phyloP scores from a whole-genome alignment of 306 rosid species.

The Malus sylvestris region DNA sequence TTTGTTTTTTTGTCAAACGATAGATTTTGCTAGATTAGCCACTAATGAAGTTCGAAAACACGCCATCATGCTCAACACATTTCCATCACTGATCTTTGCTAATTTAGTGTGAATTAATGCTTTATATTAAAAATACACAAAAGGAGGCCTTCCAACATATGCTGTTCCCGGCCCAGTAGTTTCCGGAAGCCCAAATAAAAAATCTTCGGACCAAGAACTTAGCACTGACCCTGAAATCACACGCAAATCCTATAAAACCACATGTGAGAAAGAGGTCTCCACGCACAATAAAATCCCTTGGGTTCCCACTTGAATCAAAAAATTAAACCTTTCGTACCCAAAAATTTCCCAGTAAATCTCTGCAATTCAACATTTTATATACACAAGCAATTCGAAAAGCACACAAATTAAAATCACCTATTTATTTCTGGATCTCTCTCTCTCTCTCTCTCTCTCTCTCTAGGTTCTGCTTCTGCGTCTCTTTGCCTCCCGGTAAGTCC shows the following conservation, averaged over 20 bases:
- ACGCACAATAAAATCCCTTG: neutral
- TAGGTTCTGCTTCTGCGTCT: neutral
- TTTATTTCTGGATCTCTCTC: neutral
- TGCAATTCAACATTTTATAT: neutral
- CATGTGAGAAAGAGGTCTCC: neutral
- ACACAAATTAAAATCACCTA: neutral
- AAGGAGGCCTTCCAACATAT: too few relatives aligned
- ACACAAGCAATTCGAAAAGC: neutral
- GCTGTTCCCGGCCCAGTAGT: neutral
- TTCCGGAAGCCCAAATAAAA: constrained; percentile 7
- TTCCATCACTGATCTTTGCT: too few relatives aligned
- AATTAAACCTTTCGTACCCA: neutral
- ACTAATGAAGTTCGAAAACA: too few relatives aligned
- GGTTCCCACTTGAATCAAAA: neutral
- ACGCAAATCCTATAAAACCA: neutral
- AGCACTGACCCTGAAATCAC: neutral
- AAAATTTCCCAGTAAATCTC: neutral
- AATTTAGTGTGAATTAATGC: too few relatives aligned
- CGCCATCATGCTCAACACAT: accelerated
- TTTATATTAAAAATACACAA: too few relatives aligned
- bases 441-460: constrained; percentile 8
- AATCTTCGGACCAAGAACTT: neutral
- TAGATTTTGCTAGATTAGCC: too few relatives aligned
- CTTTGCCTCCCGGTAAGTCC: constrained; percentile 18
- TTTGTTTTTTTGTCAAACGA: too few relatives aligned